Base-by-base conservation (phyloP, 768 basidiomycete species). In the Mycena maculata region DNA sequence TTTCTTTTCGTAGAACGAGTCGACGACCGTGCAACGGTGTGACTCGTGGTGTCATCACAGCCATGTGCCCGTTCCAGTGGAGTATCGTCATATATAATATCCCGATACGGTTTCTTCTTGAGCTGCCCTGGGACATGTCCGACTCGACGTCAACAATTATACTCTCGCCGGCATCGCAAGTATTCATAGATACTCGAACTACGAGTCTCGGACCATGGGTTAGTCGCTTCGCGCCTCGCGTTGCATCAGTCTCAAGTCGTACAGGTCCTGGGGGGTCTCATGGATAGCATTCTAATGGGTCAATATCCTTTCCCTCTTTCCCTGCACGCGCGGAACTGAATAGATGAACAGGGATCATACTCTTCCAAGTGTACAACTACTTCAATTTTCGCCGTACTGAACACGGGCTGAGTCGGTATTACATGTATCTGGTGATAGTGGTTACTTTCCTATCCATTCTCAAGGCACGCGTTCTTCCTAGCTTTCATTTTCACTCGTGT, bases 211-310 rank as follows among this genome's bases (percentile, higher is more conserved):
- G 69, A 13, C 65, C 69, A 23, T 71, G 69, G 69, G 69, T 71
- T 16, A n/a, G 45, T 22, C n/a, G 20, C 10, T 20, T 30, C 10
- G 2, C 22, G 23, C n/a, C 5, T 18, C 10, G 3, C 0, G 28
- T 49, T 16, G n/a, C 2, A 20, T n/a, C 3, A 18, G 12, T 25
- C 13, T 54, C 10, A 42, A 4, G 2, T 5, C 1, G 20, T 16
- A 5, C 30, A 71, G 69, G 69, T 71, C 3, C 41, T 71, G 22
- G 69, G 65, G 0, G 66, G 22, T 10, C 60, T 60, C 30, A 10
- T 56, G 27, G 69, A 71, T 39, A 62, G 65, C 41, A 57, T 71
- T 4, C 58, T 71, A 11, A 48, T 71, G 56, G 69, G 69, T 70
- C 4, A 25, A 31, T 16, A 27, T 44, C 28, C 10, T 16, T n/a